These are phyloP conservation scores for Quillaja saponaria DNA, from an alignment of 306 rosid species.

Conservation along the genomic window DNA sequence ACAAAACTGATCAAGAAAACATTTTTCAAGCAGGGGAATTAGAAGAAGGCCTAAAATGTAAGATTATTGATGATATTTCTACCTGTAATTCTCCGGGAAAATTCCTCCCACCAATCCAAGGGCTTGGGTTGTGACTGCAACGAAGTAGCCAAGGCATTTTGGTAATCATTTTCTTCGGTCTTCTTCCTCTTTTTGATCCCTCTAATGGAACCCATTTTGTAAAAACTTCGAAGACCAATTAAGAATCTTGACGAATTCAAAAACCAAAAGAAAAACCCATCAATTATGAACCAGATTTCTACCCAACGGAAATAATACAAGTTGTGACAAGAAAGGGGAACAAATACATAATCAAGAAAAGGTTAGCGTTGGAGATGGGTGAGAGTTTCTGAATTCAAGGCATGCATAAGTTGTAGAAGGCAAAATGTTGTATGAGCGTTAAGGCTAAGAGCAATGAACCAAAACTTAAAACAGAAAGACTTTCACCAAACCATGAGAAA, in stretches of 20 bases:
- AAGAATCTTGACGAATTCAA: conserved; percentile 33
- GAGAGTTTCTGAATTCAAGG: conserved; percentile 36
- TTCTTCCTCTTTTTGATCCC: conserved; percentile 79
- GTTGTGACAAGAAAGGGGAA: conserved; percentile 26
- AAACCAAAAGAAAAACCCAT: conserved; percentile 32
- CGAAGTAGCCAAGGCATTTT: conserved; percentile 54
- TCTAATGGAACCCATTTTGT: conserved; percentile 79
- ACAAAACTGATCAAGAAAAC: conserved; percentile 25
- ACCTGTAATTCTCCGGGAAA: conserved; percentile 79
- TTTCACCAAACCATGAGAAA: no score
- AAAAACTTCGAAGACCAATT: conserved; percentile 35
- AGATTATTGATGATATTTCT: not conserved
- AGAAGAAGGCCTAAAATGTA: conserved; percentile 12
- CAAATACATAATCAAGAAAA: conserved; percentile 19
- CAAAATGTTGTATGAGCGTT: not conserved
- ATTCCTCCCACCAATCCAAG: conserved; percentile 86
- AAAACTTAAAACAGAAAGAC: not conserved
- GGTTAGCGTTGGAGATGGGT: conserved; percentile 9
- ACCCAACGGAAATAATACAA: conserved; percentile 33
- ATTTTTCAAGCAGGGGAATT: not conserved
- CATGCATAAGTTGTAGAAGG: conserved; percentile 42
- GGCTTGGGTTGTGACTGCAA: conserved; percentile 48
- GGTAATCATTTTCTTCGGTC: conserved; percentile 55
- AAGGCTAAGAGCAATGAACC: conserved; percentile 5
- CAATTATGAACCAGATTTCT: conserved; percentile 40